These are phyloP conservation scores for Taxillus chinensis DNA, from an alignment of 164 flowering plant species.

Conservation along the genomic window DNA sequence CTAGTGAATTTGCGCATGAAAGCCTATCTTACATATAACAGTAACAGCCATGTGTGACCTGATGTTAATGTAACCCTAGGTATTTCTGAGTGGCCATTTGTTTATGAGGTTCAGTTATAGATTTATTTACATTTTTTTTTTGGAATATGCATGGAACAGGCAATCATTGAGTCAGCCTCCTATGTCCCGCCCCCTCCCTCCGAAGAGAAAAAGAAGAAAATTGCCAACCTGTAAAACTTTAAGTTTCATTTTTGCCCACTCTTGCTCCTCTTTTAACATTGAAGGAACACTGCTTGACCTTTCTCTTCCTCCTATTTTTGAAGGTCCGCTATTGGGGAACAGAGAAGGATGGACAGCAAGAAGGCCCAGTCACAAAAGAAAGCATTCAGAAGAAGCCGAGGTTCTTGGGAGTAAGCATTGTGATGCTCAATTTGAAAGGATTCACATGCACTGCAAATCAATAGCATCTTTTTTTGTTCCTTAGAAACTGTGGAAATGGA, in stretches of 20 bases:
- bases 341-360: constrained; percentile 63
- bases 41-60: neutral
- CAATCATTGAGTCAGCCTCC: constrained; percentile 89
- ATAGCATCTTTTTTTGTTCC: too few relatives aligned
- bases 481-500: too few relatives aligned
- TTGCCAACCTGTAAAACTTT: constrained; percentile 58
- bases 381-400: constrained; percentile 59
- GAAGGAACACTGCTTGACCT: neutral
- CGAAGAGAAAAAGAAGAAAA: constrained; percentile 81
- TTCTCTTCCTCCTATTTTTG: neutral
- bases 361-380: constrained; percentile 75
- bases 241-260: neutral
- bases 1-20: too few relatives aligned
- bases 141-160: constrained; percentile 27
- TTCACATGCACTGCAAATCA: too few relatives aligned
- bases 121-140: constrained; percentile 1
- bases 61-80: neutral
- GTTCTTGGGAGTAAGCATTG: constrained; percentile 53
- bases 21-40: too few relatives aligned
- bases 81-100: neutral
- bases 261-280: neutral
- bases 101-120: too few relatives aligned
- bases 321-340: constrained; percentile 84
- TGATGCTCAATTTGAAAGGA: neutral
- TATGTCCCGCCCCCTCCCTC: constrained; percentile 99